phyloP scores from a whole-genome alignment of 2,329 filamentous ascomycete species.

The Colletotrichum sp. region DNA sequence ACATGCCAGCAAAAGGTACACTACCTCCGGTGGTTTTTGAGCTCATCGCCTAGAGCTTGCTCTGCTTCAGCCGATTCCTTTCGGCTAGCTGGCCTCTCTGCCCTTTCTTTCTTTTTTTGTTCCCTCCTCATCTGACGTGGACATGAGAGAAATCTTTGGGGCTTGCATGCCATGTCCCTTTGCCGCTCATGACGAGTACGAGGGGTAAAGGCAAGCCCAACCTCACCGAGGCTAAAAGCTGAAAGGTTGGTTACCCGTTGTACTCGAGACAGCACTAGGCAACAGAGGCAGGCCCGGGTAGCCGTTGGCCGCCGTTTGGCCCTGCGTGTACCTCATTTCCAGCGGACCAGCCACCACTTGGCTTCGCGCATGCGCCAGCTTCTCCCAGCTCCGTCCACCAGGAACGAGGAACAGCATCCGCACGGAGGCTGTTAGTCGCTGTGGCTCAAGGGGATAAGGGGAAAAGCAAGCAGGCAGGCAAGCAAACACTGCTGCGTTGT shows the following conservation, averaged over 20 bases:
- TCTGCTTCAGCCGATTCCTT: neutral
- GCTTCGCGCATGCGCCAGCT: conserved; percentile 17
- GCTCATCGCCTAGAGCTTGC: conserved; percentile 1
- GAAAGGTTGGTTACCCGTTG: conserved; percentile 19
- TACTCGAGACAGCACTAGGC: conserved; percentile 19
- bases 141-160: neutral
- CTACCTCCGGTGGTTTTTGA: conserved; percentile 4
- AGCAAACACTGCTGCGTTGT: neutral
- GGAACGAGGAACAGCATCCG: neutral
- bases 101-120: neutral
- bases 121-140: neutral
- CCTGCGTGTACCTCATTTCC: conserved; percentile 21
- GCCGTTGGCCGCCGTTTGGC: conserved; percentile 23
- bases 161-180: neutral
- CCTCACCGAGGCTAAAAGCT: conserved; percentile 19
- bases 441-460: neutral
- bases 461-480: neutral
- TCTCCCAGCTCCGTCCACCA: neutral
- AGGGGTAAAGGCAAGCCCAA: neutral
- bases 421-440: neutral
- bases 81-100: neutral
- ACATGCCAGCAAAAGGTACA: neutral
- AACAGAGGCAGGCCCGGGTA: conserved; percentile 9
- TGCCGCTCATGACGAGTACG: neutral
- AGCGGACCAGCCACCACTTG: conserved; percentile 18